Base-by-base conservation (phyloP, 306 rosid genomes). In the Gynostemma pentaphyllum region DNA sequence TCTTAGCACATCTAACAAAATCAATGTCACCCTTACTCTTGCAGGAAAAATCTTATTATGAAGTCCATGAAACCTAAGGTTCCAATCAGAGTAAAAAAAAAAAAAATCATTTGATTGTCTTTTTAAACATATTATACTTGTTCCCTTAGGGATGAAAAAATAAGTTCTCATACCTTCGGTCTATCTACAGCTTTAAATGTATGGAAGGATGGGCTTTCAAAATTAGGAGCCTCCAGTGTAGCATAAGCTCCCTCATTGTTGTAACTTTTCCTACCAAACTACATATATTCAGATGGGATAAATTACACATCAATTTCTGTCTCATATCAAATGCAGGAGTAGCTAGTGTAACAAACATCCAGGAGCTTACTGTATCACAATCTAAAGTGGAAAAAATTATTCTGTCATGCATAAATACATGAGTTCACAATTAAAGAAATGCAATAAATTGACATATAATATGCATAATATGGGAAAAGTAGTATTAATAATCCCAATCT, bases 241-340 rank as follows among this genome's bases (percentile, higher is more conserved):
- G 95, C 97, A 72, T 83, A 91, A 34, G 94, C 96, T 62, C 95
- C 97, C 72, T 82, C 81, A 54, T 83, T 91, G 72, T 74, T 61
- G 76, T 80, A 87, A 55, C 78, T 82, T 69, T 70, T 86, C 69
- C 68, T 71, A 56, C 95, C 83, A 46, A 79, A 77, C 97, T 91
- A 80, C 81, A 78, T 48, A 23, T 27, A 65, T 42, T 26, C 67
- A 62, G 23, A 42, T 26, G 23, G 51, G 70, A 65, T 64, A 64
- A 64, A 60, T 66, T 73, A 42, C 65, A 64, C 56, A 30, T 44
- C 61, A 49, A 49, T 64, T 68, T 60, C 34, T 19, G 45, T 57
- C n/a, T 34, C 64, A 57, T 57, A 34, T 57, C 27, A 34, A 57
- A 36, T 13, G 37, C 37, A 52, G 37, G 21, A 39, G 9, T 7